Evolutionary conservation across 2,329 filamentous ascomycete genomes (phyloP), one percentile per base, ranked within the genome.

Genomic region (Neonectria faginata): DNA sequence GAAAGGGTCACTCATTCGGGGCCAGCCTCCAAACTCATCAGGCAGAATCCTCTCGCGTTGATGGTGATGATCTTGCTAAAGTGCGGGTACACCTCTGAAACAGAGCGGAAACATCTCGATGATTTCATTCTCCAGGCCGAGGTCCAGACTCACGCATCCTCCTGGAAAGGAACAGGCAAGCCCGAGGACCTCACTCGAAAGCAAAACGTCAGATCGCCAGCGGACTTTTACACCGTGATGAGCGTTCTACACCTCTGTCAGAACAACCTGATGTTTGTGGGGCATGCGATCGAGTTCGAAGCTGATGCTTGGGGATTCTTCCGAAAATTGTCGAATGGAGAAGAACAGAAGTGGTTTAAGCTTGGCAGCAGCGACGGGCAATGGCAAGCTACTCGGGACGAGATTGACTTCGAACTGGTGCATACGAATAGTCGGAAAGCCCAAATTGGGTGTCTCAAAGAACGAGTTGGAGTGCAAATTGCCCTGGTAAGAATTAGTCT

Each of bases 231-330:
- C 39, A 55, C 10, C n/a, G 36, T 42, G 3, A 55, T 42, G 39
- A 31, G 39, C 27, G 8, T 29, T 18, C 11, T 56, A 5, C 25
- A 45, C 7, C 3, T 56, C 16, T 22, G 25, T 9, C 39, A 56
- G n/a, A 56, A 56, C 12, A 56, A 45, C n/a, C 25, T 56, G 9
- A 18, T 45, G 53, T 56, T 45, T 56, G 53, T 56, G 3, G 31
- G n/a, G 14, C 25, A 44, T 14, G 39, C 53, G 5, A 39, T 56
- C 2, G 53, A 56, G 8, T 42, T 44, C 8, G 53, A 56, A 16
- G 18, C 44, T 3, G 16, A 27, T 6, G 25, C 25, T 31, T 56
- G 53, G 53, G 18, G 22, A 16, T 56, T 45, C 29, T 31, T 56
- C 5, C 39, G 20, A 7, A 16, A 14, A 8, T 22, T 45, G n/a